Evolutionary conservation across 148 eudicot genomes (phyloP), one percentile per base, ranked within the genome.

Genomic region (Mesembryanthemum crystallinum): DNA sequence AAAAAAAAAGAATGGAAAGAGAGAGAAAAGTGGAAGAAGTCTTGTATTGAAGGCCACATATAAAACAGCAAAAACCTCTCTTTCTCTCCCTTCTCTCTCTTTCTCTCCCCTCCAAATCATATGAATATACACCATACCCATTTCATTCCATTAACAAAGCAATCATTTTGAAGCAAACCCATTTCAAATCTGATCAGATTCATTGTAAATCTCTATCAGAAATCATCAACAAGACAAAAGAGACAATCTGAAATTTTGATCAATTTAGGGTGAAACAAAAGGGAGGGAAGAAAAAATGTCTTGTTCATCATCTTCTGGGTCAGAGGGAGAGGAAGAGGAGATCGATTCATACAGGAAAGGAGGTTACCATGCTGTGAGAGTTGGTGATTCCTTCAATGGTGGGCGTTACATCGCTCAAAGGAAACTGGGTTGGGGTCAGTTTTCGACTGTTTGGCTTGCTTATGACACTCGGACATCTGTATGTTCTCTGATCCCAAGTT

Each of bases 391-490:
- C 15, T 92, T 92, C 77, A 82, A 88, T 80, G 82, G 80, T 66
- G 97, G 97, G 13, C 85, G 93, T 1, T 92, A 90, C 76, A 86
- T 92, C 78, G 93, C 97, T 25, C 97, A 92, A 72, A 80, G 94
- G 39, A 92, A 92, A 75, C 88, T 92, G 20, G 97, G 97, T 7
- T 92, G 97, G 97, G 97, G 97, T 11, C 89, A 92, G 77, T 92
- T 92, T 80, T 92, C 97, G 30, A 92, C 97, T 76, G 97, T 90
- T 72, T 92, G 97, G 97, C 96, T 92, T 74, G 96, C 96, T 78
- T 92, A 83, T 81, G 96, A 90, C 49, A 90, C 93, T 42, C 86
- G 58, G 23, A 73, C 79, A 71, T 80, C 89, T 62, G 97, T 92
- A 87, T 51, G 93, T 67, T 52, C 57, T 32, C 24, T 71, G 29